phyloP scores from a whole-genome alignment of 106 monocot species.

The Phalaenopsis aphrodite region DNA sequence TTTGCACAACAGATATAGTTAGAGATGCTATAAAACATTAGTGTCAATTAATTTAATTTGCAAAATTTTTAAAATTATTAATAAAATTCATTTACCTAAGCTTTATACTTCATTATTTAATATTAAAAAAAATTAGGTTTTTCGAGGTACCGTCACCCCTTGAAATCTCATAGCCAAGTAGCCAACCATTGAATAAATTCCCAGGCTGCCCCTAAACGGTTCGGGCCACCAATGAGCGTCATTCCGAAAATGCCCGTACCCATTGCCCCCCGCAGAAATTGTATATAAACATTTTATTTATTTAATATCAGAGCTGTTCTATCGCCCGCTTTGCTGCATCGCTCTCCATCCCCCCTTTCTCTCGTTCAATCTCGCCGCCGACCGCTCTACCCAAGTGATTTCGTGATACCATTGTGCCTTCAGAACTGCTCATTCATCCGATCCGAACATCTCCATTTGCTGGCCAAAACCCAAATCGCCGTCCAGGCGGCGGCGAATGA shows the following conservation, averaged over 20 bases:
- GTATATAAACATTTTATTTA: slow-evolving; percentile 2
- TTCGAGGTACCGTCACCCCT: too few species aligned
- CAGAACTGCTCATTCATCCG: neutral
- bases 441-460: neutral
- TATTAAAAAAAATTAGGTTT: too few species aligned
- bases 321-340: neutral
- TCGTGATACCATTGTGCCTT: neutral
- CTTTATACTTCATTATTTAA: too few species aligned
- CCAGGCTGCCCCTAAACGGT: neutral
- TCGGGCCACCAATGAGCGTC: neutral
- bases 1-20: too few species aligned
- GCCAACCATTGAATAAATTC: neutral
- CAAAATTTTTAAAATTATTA: too few species aligned
- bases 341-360: neutral
- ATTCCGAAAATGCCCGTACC: neutral
- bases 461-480: neutral
- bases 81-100: too few species aligned
- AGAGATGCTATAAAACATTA: too few species aligned
- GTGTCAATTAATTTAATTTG: too few species aligned
- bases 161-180: too few species aligned
- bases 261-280: neutral
- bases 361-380: neutral
- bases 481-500: neutral
- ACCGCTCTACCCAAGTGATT: neutral
- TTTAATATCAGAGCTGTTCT: neutral